Evolutionary conservation across 495 filamentous ascomycete genomes (phyloP).

Genomic region (Xylaria cubensis): DNA sequence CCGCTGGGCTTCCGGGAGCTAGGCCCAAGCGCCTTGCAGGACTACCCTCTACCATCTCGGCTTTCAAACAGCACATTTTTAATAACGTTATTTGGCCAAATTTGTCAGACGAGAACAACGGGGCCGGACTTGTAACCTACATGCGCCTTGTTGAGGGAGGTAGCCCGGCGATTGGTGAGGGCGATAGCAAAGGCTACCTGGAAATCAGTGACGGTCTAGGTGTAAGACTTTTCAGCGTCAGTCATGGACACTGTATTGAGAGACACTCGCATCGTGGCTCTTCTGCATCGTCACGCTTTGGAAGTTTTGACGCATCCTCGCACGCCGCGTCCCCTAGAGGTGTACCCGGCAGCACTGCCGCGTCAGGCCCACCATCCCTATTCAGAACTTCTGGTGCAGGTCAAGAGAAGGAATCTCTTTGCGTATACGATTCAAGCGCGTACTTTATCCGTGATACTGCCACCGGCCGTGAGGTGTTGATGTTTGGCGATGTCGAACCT

Average conservation of each 20-base stretch:
- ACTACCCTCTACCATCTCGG: constrained; percentile 81
- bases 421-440: constrained; percentile 81
- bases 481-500: constrained; percentile 96
- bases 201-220: constrained; percentile 82
- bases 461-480: constrained; percentile 77
- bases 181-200: constrained; percentile 78
- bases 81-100: constrained; percentile 99
- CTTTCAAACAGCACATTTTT: constrained; percentile 92
- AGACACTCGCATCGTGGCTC: constrained; percentile 68
- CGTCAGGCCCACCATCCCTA: constrained; percentile 33
- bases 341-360: constrained; percentile 29
- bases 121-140: constrained; percentile 90
- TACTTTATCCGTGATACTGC: constrained; percentile 83
- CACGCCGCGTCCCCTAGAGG: constrained; percentile 31
- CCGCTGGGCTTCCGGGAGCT: constrained; percentile 75
- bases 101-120: constrained; percentile 92
- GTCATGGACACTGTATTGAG: constrained; percentile 87
- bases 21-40: constrained; percentile 84
- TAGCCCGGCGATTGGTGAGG: constrained; percentile 77
- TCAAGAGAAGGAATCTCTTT: constrained; percentile 53
- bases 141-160: constrained; percentile 88
- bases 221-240: constrained; percentile 79
- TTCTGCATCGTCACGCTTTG: constrained; percentile 46
- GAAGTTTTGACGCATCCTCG: constrained; percentile 42
- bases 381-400: constrained; percentile 31